A percentile compares a stretch with the other conserved stretches of the same genome.
Evolutionary conservation across 2,329 filamentous ascomycete species (phyloP).

Genomic region (Leptographium procerum): DNA sequence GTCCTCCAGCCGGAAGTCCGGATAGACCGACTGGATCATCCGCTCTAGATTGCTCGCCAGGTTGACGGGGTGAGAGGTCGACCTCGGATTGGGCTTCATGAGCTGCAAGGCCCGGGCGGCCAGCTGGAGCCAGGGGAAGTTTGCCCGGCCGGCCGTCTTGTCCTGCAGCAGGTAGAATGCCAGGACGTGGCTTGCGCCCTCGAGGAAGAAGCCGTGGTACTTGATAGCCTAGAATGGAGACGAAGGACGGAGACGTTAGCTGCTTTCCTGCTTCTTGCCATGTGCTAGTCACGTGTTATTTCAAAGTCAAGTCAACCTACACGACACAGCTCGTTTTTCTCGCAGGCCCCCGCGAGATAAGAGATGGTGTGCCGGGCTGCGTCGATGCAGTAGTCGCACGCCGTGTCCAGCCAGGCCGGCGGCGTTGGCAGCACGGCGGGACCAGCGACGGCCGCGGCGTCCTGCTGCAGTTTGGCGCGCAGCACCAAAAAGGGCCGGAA

Average conservation of each 20-base stretch:
- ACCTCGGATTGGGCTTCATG: not conserved
- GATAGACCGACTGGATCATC: slow-evolving; percentile 11
- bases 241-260: not conserved
- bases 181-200: slow-evolving; percentile 10
- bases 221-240: slow-evolving; percentile 4
- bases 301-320: not conserved
- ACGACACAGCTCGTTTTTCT: slow-evolving; percentile 10
- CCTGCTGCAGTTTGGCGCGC: slow-evolving; percentile 10
- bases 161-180: slow-evolving; percentile 9
- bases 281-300: too few relatives aligned
- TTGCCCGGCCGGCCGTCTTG: slow-evolving; percentile 1
- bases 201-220: slow-evolving; percentile 12
- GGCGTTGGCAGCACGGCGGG: slow-evolving; percentile 3
- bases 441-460: not conserved
- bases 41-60: slow-evolving; percentile 7
- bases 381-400: slow-evolving; percentile 10
- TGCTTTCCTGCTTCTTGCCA: not conserved
- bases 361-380: slow-evolving; percentile 10
- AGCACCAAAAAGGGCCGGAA: slow-evolving; percentile 12
- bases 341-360: slow-evolving; percentile 5
- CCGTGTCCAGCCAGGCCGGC: slow-evolving; percentile 10
- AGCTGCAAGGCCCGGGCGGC: slow-evolving; percentile 8
- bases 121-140: slow-evolving; percentile 9
- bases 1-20: slow-evolving; percentile 9
- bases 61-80: slow-evolving; percentile 1